Evolutionary conservation across 176 grass and related monocot species (phyloP).

Genomic region (Triticum turgidum): DNA sequence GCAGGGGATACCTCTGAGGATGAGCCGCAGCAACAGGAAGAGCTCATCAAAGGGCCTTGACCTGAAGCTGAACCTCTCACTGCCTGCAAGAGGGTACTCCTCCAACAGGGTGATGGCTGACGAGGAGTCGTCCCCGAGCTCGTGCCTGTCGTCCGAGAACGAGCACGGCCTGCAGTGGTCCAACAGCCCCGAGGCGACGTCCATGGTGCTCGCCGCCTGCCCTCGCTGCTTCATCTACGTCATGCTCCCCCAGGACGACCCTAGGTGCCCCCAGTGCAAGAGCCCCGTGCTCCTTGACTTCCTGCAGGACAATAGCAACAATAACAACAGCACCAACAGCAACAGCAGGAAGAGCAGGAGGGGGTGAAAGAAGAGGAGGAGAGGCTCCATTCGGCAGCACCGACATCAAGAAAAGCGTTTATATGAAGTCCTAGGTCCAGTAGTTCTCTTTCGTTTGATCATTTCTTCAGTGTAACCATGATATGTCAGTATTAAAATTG

Average conservation of each 20-base stretch:
- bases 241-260: conserved; percentile 88
- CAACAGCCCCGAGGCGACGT: conserved; percentile 76
- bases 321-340: conserved; percentile 26
- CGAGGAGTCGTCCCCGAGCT: conserved; percentile 73
- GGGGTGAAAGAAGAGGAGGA: conserved; percentile 33
- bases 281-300: conserved; percentile 89
- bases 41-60: conserved; percentile 60
- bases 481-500: conserved; percentile 48
- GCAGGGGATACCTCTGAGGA: conserved; percentile 17
- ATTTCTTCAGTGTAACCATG: conserved; percentile 76
- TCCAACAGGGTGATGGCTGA: conserved; percentile 48
- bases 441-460: conserved; percentile 29
- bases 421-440: conserved; percentile 52
- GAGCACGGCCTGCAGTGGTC: conserved; percentile 67
- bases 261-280: conserved; percentile 85
- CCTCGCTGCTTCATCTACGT: conserved; percentile 91
- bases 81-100: conserved; percentile 45
- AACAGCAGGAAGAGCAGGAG: conserved; percentile 57
- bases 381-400: neutral
- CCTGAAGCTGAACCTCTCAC: conserved; percentile 86
- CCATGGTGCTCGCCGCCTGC: conserved; percentile 86
- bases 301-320: conserved; percentile 36
- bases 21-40: conserved; percentile 80
- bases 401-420: conserved; percentile 27
- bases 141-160: conserved; percentile 73